Evolutionary conservation across 2,329 filamentous ascomycete species (phyloP), one percentile per base, ranked within the genome.

Genomic region (Colletotrichum tanaceti): DNA sequence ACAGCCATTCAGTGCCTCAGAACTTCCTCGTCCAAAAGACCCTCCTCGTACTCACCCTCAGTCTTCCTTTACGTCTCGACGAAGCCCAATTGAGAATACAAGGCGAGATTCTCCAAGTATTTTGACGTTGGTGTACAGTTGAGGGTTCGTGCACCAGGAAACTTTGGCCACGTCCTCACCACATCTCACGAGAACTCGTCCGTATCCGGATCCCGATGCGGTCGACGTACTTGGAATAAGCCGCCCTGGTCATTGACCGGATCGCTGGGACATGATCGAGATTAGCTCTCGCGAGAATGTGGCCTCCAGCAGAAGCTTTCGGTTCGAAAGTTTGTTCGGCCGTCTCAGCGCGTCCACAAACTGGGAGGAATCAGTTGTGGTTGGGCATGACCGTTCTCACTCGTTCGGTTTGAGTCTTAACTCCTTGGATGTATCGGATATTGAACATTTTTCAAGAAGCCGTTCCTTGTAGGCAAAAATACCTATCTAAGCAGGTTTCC

Each of bases 151-250:
- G 46, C 58, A 52, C 6, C 3, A 16, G 7, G 5, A 41, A 11
- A 11, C 58, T 41, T 35, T 11, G 2, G 58, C 58, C 3, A 52
- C 22, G 35, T 50, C 46, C 38, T 52, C 58, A 7, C 46, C 58
- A 10, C 46, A 50, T 4, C 10, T 9, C 46, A 60, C 52, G 14
- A 60, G 38, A 9, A 28, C 46, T 2, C 35, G 35, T 16, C 58
- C 46, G 18, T 28, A 43, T 22, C 58, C 58, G 24, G 24, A 24
- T 24, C 24, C 77, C 77, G 58, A 79, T 78, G 4, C 77, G 77
- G 14, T 77, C 71, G 35, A 77, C 74, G 65, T 78, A 79, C 55
- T 77, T 80, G 5, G 74, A 66, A 65, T 79, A 79, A 41, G 77
- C 78, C 20, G 71, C 70, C 13, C 71, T 70, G 49, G 77, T 74